Percentiles rank a stretch among this genome's conserved stretches.
These are phyloP conservation scores for Vigna mungo DNA, from an alignment of 306 rosid species.

Conservation along the genomic window DNA sequence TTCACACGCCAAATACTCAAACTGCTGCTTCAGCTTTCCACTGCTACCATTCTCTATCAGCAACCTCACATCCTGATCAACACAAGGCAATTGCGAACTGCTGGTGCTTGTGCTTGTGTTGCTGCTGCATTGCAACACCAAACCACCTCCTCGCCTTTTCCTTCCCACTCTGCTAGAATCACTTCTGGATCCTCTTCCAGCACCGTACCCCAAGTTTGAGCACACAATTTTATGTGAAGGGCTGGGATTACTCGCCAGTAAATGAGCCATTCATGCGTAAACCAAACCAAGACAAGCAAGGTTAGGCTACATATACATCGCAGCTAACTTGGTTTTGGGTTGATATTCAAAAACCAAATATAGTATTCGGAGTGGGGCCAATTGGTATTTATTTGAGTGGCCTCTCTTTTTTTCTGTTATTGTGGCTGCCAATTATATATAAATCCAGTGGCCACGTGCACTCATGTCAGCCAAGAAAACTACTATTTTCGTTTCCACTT, in stretches of 20 bases:
- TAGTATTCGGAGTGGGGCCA: slow-evolving; percentile 33
- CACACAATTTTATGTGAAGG: slow-evolving; percentile 40
- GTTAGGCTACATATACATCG: neutral
- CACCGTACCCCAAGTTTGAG: slow-evolving; percentile 42
- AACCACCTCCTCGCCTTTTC: slow-evolving; percentile 10
- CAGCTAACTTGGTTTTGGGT: neutral
- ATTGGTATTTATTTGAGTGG: slow-evolving; percentile 37
- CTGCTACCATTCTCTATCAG: slow-evolving; percentile 40
- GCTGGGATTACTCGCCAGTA: slow-evolving; percentile 52
- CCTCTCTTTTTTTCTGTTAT: slow-evolving; percentile 4
- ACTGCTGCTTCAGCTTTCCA: slow-evolving; percentile 36
- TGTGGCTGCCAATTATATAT: slow-evolving; percentile 17
- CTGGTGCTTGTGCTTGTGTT: slow-evolving; percentile 13
- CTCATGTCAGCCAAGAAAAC: slow-evolving; percentile 43
- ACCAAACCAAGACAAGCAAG: neutral
- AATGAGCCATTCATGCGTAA: slow-evolving; percentile 61
- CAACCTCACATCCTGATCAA: slow-evolving; percentile 42
- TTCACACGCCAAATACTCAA: slow-evolving; percentile 62
- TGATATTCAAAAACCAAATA: neutral
- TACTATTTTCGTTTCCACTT: neutral
- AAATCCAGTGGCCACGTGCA: slow-evolving; percentile 44
- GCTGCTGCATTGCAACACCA: slow-evolving; percentile 48
- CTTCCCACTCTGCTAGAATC: slow-evolving; percentile 35
- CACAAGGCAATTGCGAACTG: slow-evolving; percentile 46
- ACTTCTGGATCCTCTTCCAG: slow-evolving; percentile 39